Evolutionary conservation across 2,329 filamentous ascomycete species (phyloP), one percentile per base, ranked within the genome.

Genomic region (Cordyceps javanica): DNA sequence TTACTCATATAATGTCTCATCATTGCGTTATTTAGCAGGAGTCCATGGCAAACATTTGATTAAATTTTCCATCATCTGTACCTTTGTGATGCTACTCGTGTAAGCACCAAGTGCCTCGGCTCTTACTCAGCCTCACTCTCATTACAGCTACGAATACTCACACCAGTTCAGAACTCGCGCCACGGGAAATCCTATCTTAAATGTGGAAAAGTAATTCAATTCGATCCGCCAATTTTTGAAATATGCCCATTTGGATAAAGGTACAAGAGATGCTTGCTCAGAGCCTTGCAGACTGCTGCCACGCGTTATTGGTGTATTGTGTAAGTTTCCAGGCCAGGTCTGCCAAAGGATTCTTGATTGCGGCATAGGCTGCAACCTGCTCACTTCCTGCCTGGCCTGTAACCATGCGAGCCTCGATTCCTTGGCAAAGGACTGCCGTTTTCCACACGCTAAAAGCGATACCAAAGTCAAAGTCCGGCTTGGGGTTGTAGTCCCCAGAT

Each of bases 381-480:
- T 84, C 88, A 70, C 91, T 96, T 73, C 91, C 96, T 36, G 94
- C 93, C 79, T 97, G 93, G 50, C 93, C 78, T 41, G 82, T 75
- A 26, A 94, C 94, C 71, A 89, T 89, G 62, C 94, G 78, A 48
- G 94, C 94, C 49, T 91, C 92, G 69, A 99, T 97, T 2, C 94
- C 94, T 76, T 99, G 94, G 64, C 78, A 83, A 61, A 88, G 85
- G 50, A 79, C 83, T 26, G 83, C 77, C 56, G 78, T 73, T 64
- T 83, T 78, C 70, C 85, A 86, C 39, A 83, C 77, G 65, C 75
- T 81, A 67, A 88, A 88, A 1, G 84, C 82, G 67, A 79, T 73
- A 30, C 83, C 83, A 82, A 80, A 87, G 50, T 74, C 71, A 54
- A 87, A 71, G 67, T 87, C 84, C n/a, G 77, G 72, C 1, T 72